Evolutionary conservation across 139 green algal species (phyloP).

Genomic region (Microglena sp.): DNA sequence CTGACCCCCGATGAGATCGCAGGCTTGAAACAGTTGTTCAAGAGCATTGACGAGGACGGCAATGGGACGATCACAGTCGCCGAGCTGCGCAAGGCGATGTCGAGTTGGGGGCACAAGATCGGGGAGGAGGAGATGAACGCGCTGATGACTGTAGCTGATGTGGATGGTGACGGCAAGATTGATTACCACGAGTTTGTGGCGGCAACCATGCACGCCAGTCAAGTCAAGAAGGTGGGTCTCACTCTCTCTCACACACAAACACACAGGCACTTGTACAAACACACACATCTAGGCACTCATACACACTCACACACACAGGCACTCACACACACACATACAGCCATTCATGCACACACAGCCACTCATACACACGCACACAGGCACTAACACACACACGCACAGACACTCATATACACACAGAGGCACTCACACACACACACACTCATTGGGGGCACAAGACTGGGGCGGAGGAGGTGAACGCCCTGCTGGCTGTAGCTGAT

Average conservation of each 20-base stretch:
- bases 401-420: too few relatives aligned
- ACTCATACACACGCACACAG: slow-evolving; percentile 3
- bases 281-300: neutral
- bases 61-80: slow-evolving; percentile 69
- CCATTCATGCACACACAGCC: slow-evolving; percentile 3
- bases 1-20: slow-evolving; percentile 51
- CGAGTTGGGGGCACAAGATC: slow-evolving; percentile 26
- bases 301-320: neutral
- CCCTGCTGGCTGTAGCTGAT: slow-evolving; percentile 73
- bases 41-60: slow-evolving; percentile 63
- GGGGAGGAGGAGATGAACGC: slow-evolving; percentile 45
- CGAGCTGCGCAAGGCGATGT: slow-evolving; percentile 60
- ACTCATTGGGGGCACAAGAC: slow-evolving; percentile 25
- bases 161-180: slow-evolving; percentile 50
- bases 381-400: neutral
- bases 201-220: neutral
- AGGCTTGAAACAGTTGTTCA: slow-evolving; percentile 64
- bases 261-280: neutral
- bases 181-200: neutral
- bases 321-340: slow-evolving; percentile 3
- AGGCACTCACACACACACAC: too few relatives aligned
- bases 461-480: slow-evolving; percentile 40
- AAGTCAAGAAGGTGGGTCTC: slow-evolving; percentile 15
- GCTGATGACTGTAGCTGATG: slow-evolving; percentile 72
- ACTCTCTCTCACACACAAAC: neutral